Percentiles rank a stretch among this genome's conserved stretches.
Evolutionary conservation across 768 basidiomycete species (phyloP).

Genomic region (Clathrus columnatus): DNA sequence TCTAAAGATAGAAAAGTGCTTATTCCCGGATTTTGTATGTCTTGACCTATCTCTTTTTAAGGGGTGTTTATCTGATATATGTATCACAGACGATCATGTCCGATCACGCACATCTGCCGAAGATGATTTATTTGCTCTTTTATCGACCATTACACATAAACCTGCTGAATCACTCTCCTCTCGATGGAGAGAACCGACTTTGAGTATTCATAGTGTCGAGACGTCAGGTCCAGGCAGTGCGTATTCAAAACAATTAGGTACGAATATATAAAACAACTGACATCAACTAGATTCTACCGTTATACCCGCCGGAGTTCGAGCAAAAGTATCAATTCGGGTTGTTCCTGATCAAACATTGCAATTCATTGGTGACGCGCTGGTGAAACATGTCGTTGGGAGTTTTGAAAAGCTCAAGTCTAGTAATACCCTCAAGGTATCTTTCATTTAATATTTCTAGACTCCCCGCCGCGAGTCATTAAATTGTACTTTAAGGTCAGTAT

Average conservation of each 20-base stretch:
- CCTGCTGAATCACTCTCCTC: slow-evolving; percentile 62
- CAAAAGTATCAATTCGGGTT: slow-evolving; percentile 83
- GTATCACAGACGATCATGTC: slow-evolving; percentile 60
- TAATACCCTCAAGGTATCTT: slow-evolving; percentile 58
- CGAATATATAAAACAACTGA: neutral
- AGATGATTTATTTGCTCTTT: slow-evolving; percentile 51
- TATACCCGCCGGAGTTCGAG: slow-evolving; percentile 77
- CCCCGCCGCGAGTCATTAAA: neutral
- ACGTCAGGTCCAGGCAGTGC: slow-evolving; percentile 75
- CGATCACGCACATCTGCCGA: slow-evolving; percentile 62
- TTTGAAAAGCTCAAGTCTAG: slow-evolving; percentile 58
- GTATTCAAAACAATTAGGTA: slow-evolving; percentile 18
- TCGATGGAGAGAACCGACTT: slow-evolving; percentile 84
- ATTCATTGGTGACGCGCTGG: slow-evolving; percentile 52
- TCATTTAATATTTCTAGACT: neutral
- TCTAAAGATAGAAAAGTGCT: slow-evolving; percentile 49
- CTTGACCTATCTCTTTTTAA: neutral
- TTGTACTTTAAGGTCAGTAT: slow-evolving; percentile 49
- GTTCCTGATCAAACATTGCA: slow-evolving; percentile 89
- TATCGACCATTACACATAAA: slow-evolving; percentile 60
- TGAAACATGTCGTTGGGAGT: slow-evolving; percentile 44
- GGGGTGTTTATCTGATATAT: neutral
- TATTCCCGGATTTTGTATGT: slow-evolving; percentile 80
- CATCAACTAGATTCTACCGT: slow-evolving; percentile 62
- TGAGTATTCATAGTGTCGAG: slow-evolving; percentile 80